phyloP scores from a whole-genome alignment of 768 basidiomycete species.

The Dioszegia hungarica region DNA sequence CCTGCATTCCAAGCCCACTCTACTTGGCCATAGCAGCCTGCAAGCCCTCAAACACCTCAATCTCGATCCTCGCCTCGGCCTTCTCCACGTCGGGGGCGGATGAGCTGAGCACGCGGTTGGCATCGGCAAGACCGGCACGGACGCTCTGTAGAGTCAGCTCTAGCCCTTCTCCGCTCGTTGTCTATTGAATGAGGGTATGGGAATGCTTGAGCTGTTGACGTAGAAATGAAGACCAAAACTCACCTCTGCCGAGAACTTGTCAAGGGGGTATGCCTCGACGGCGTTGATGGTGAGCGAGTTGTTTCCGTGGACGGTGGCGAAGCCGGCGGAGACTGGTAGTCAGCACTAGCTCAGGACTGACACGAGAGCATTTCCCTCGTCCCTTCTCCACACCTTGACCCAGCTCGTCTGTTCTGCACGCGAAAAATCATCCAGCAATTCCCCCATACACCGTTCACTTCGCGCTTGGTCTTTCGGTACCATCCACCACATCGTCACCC shows the following conservation, averaged over 20 bases:
- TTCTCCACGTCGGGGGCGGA: conserved; percentile 90
- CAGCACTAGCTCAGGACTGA: background rate
- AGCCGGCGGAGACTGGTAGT: conserved; percentile 79
- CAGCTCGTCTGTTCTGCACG: too few relatives aligned
- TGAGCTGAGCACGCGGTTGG: conserved; percentile 70
- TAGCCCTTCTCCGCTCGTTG: too few relatives aligned
- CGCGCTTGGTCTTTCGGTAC: too few relatives aligned
- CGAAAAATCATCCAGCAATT: too few relatives aligned
- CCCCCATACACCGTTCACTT: too few relatives aligned
- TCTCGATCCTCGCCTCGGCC: conserved; percentile 86
- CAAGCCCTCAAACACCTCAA: conserved; percentile 91
- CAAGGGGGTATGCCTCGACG: conserved; percentile 89
- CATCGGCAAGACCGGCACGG: conserved; percentile 82
- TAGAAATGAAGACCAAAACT: too few relatives aligned
- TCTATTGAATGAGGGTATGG: too few relatives aligned
- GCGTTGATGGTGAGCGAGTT: conserved; percentile 96
- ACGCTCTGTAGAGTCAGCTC: conserved; percentile 60
- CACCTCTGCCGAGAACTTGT: conserved; percentile 86
- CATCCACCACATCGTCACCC: too few relatives aligned
- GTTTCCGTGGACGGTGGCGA: conserved; percentile 95
- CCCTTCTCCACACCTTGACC: too few relatives aligned
- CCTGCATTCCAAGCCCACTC: too few relatives aligned
- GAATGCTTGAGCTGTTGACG: too few relatives aligned
- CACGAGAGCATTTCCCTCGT: background rate
- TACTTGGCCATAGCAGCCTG: conserved; percentile 68